phyloP scores from a whole-genome alignment of 192 early-diverging fungal genomes.

The Phlyctochytrium planicorne region DNA sequence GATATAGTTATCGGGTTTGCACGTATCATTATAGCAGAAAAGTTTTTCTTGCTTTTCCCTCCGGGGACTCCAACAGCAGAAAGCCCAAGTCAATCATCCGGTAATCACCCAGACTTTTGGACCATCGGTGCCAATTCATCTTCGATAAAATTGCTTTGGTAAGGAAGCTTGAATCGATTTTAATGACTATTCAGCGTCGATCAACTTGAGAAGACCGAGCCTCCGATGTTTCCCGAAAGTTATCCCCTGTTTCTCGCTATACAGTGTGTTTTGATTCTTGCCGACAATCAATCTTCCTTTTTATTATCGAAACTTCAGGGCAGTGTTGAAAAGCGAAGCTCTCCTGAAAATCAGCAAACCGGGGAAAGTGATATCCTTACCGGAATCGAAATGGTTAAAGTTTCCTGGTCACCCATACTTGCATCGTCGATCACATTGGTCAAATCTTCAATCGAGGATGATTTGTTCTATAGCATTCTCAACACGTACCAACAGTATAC shows the following conservation, averaged over 20 bases:
- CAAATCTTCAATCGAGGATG: slow-evolving; percentile 77
- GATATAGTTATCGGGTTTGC: slow-evolving; percentile 79
- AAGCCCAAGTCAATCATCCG: neutral
- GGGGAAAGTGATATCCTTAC: slow-evolving; percentile 49
- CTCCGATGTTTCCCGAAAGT: slow-evolving; percentile 83
- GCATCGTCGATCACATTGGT: slow-evolving; percentile 75
- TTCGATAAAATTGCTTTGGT: slow-evolving; percentile 41
- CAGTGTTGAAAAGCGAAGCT: slow-evolving; percentile 9
- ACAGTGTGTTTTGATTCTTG: slow-evolving; percentile 66
- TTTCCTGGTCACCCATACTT: slow-evolving; percentile 77
- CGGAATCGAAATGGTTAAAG: slow-evolving; percentile 75
- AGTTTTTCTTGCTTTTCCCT: slow-evolving; percentile 46
- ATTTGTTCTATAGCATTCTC: slow-evolving; percentile 72
- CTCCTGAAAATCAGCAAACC: slow-evolving; percentile 30
- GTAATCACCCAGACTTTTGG: neutral
- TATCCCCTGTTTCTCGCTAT: slow-evolving; percentile 82
- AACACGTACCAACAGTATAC: slow-evolving; percentile 73
- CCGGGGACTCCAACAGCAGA: neutral
- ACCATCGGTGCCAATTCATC: slow-evolving; percentile 31
- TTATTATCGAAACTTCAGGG: slow-evolving; percentile 21
- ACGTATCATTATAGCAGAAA: slow-evolving; percentile 71
- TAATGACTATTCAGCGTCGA: slow-evolving; percentile 57
- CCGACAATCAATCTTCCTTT: slow-evolving; percentile 67
- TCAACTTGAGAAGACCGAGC: slow-evolving; percentile 91
- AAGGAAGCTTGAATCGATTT: neutral